A percentile compares a stretch with the other conserved stretches of the same genome.
These are phyloP conservation scores for Cubamyces sp. DNA, from an alignment of 768 basidiomycete species.

Conservation along the genomic window DNA sequence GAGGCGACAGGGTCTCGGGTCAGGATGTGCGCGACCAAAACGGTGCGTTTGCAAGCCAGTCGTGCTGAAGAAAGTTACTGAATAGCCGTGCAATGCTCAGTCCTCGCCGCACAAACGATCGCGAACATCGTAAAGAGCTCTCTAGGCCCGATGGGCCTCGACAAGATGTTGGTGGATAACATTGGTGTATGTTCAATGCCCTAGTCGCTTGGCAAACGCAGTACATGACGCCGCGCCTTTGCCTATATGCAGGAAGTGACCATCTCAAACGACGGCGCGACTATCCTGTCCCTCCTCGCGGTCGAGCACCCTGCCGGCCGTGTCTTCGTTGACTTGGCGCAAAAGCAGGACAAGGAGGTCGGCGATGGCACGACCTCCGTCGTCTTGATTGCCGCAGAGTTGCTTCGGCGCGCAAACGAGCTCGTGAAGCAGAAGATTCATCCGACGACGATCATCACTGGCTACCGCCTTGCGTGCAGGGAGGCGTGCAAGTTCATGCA, in stretches of 20 bases:
- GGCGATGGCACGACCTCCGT: constrained; percentile 99
- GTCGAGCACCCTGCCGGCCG: constrained; percentile 97
- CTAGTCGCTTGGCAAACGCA: not conserved
- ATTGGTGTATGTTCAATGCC: constrained; percentile 71
- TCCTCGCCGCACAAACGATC: constrained; percentile 93
- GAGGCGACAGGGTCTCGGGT: constrained; percentile 91
- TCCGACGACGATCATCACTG: constrained; percentile 98
- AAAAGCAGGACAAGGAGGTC: constrained; percentile 99
- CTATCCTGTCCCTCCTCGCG: constrained; percentile 91
- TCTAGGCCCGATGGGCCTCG: constrained; percentile 90
- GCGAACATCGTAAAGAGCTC: constrained; percentile 98
- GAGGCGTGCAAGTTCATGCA: constrained; percentile 99
- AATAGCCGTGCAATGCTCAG: constrained; percentile 44
- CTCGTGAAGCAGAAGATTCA: constrained; percentile 98
- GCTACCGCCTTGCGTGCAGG: constrained; percentile 93
- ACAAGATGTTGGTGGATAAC: constrained; percentile 98
- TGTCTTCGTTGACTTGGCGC: constrained; percentile 97
- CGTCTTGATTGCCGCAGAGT: constrained; percentile 96
- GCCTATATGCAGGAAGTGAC: constrained; percentile 81
- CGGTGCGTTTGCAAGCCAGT: constrained; percentile 55
- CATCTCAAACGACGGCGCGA: constrained; percentile 99
- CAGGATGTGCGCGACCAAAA: constrained; percentile 97
- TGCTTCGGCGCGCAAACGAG: constrained; percentile 94
- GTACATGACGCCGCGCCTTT: not conserved
- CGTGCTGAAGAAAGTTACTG: constrained; percentile 1